phyloP scores from a whole-genome alignment of 2,329 filamentous ascomycete genomes.

The Trichoderma oligosporum region DNA sequence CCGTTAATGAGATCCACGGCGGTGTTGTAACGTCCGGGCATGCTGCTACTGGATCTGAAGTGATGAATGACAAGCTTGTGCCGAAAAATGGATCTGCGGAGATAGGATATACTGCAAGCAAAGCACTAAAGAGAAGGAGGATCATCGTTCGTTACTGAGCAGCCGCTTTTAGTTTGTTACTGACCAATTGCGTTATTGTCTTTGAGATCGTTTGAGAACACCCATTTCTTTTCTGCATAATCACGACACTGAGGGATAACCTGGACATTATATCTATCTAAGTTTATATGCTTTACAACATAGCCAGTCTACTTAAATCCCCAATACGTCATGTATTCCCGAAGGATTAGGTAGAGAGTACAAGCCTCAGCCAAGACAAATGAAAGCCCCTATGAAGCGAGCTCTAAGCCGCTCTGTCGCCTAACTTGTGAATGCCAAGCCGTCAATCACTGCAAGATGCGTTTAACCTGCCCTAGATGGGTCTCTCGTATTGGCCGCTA shows the following conservation, averaged over 20 bases:
- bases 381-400: not conserved
- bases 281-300: not conserved
- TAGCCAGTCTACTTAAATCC: not conserved
- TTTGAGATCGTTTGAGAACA: not conserved
- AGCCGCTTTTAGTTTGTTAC: not conserved
- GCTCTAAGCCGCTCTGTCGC: not conserved
- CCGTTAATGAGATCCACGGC: not conserved
- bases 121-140: not conserved
- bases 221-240: conserved; percentile 1
- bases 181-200: not conserved
- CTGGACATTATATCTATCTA: not conserved
- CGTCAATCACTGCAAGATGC: conserved; percentile 1
- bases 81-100: not conserved
- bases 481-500: conserved; percentile 1
- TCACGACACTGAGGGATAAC: not conserved
- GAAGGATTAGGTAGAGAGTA: not conserved
- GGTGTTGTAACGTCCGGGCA: not conserved
- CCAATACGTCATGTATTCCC: not conserved
- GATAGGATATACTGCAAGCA: not conserved
- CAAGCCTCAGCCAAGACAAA: not conserved
- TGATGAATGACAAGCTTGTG: not conserved
- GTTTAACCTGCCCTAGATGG: not conserved
- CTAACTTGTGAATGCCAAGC: not conserved
- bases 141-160: not conserved
- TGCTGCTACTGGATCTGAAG: not conserved